A percentile compares a stretch with the other conserved stretches of the same genome.
These are phyloP conservation scores for Trichoderma asperellum DNA, from an alignment of 2,329 filamentous ascomycete species.

Conservation along the genomic window DNA sequence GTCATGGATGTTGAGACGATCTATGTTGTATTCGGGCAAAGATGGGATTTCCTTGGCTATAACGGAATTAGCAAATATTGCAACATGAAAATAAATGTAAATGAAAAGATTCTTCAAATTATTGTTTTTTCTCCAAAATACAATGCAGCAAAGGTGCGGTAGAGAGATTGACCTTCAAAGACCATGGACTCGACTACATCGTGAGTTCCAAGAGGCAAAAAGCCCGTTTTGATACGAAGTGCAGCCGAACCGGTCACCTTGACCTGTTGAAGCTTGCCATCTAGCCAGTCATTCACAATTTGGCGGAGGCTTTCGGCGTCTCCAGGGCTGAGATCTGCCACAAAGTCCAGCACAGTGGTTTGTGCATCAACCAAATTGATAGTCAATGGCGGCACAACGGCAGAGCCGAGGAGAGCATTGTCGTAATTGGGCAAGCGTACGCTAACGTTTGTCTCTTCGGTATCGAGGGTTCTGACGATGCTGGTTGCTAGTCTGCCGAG, in stretches of 20 bases:
- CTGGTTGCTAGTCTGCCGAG: constrained; percentile 80
- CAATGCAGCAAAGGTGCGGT: constrained; percentile 63
- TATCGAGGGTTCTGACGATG: constrained; percentile 77
- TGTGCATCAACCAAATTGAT: constrained; percentile 79
- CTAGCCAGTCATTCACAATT: constrained; percentile 86
- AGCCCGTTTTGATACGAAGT: constrained; percentile 75
- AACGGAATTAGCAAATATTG: constrained; percentile 40
- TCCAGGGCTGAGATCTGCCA: constrained; percentile 76
- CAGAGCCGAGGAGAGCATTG: constrained; percentile 76
- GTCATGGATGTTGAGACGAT: constrained; percentile 78
- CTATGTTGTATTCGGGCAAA: constrained; percentile 82
- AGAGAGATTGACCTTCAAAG: constrained; percentile 81
- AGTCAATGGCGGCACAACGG: constrained; percentile 72
- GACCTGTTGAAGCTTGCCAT: constrained; percentile 73
- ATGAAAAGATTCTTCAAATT: constrained; percentile 35
- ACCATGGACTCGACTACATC: constrained; percentile 72
- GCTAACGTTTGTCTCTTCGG: constrained; percentile 69
- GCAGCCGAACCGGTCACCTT: constrained; percentile 73
- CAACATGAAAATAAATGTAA: constrained; percentile 30
- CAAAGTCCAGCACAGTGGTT: constrained; percentile 76
- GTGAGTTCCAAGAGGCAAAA: constrained; percentile 79
- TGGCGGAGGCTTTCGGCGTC: constrained; percentile 75
- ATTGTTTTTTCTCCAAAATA: constrained; percentile 64
- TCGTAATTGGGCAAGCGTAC: constrained; percentile 85
- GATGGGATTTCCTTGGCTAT: constrained; percentile 71